Evolutionary conservation across 202 grass and related monocot genomes (phyloP), one percentile per base, ranked within the genome.

Genomic region (Zizania palustris): DNA sequence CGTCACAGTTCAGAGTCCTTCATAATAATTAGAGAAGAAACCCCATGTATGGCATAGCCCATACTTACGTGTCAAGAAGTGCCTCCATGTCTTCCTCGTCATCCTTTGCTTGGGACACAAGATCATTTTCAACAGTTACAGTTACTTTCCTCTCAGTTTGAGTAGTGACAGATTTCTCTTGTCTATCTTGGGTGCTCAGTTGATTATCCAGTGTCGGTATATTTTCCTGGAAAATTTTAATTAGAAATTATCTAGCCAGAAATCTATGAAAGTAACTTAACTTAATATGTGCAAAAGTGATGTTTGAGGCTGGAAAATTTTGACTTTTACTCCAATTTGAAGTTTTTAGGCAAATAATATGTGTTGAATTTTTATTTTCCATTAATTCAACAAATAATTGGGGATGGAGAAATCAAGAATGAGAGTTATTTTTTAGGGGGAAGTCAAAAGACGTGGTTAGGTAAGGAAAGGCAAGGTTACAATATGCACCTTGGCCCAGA

Each of bases 21-120:
- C 53, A 19, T 45, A 12, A 39, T 49, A 85, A 62, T 33, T 16
- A 7, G 65, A 50, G 6, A 60, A 71, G 15, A 69, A 79, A 15
- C 22, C 2, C 35, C 38, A 75, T 65, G 21, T 75, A 78, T 60
- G 28, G 62, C 60, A 74, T 83, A 70, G 41, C 15, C 1, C 4
- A 44, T 71, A 81, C 85, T 73, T 89, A 99, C 96, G 88, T 96
- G 72, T 78, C 96, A 75, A 99, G 90, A 96, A 99, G 96, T 77
- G 92, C 84, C 77, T 99, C 92, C 96, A 99, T 96, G 71, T 96
- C 96, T 81, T 99, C 96, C 75, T 99, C 96, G 72, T 99, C 96
- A 40, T 99, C 96, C 51, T 99, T 93, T 78, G 88, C 96, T 87
- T 99, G 92, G 60, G 92, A 93, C 34, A 96, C 96, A 58, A 99